Base-by-base conservation (phyloP, 805 yeast genomes). In the Nakazawaea holstii region DNA sequence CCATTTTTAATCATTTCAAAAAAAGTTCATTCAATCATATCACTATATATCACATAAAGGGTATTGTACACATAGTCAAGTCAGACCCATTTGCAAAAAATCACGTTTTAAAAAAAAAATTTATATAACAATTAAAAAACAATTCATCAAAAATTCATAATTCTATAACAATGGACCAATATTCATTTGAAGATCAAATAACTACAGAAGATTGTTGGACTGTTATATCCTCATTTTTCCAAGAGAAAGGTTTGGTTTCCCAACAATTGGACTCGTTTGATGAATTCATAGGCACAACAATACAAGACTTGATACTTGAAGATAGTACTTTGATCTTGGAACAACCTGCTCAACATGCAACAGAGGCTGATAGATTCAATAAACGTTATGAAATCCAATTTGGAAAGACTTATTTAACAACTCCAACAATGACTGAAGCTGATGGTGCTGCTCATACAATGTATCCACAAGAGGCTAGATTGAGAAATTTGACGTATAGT, bases 141-240 rank as follows among this genome's bases (percentile, higher is more conserved):
- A 35, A 28, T 6, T 10, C 8, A 17, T 30, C 33, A 40, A 32
- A 46, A 39, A 32, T 13, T 46, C 54, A 55, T 17, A 72, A 66
- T 46, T 13, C 38, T 11, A 41, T 17, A 26, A 43, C 30, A 39
- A 27, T 39, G 48, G 91, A 85, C 65, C 86, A 83, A 43, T 86
- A 87, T 65, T 80, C 78, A 48, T 82, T 82, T 63, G 91, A 84
- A 56, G 83, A 76, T 53, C 79, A 84, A 60, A 88, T 94, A 70
- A 90, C 98, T 30, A 87, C 97, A 28, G 99, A 94, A 72, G 99
- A 94, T 74, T 94, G 99, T 69, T 94, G 99, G 99, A 84, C 96
- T 30, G 98, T 94, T 53, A 94, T 94, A 56, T 86, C 97, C 28
- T 80, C 98, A 14, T 94, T 94, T 68, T 94, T 94, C 76, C 89